A percentile compares a stretch with the other conserved stretches of the same genome.
These are phyloP conservation scores for Leishmania martiniquensis DNA, from an alignment of 208 protist genomes.

Conservation along the genomic window DNA sequence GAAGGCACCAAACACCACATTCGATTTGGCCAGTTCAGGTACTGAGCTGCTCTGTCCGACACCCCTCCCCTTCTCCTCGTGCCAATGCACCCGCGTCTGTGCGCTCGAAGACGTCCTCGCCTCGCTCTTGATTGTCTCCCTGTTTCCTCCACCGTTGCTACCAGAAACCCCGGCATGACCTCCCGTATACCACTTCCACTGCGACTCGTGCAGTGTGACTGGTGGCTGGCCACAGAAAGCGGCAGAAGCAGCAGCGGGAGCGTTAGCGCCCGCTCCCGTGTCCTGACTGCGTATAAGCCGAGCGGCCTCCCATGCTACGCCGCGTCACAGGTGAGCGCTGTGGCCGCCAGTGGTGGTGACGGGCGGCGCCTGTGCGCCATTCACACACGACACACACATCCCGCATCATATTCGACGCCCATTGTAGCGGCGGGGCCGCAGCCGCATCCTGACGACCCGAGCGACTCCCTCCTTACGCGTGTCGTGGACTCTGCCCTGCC, in stretches of 20 bases:
- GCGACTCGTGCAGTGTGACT: slow-evolving; percentile 48
- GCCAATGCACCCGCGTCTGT: not conserved
- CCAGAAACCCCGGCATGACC: slow-evolving; percentile 34
- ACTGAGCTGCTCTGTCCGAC: not conserved
- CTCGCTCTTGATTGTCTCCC: not conserved
- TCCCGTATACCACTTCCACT: slow-evolving; percentile 52
- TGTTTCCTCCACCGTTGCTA: not conserved
- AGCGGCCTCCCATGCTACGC: slow-evolving; percentile 65
- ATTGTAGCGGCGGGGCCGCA: slow-evolving; percentile 21
- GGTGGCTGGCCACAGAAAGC: not conserved
- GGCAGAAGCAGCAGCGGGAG: not conserved
- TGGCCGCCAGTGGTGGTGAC: slow-evolving; percentile 11
- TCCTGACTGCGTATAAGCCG: slow-evolving; percentile 67
- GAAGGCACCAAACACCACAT: not conserved
- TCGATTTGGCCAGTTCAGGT: not conserved
- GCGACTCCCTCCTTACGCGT: slow-evolving; percentile 57
- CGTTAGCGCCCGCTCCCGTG: not conserved
- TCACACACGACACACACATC: slow-evolving; percentile 16
- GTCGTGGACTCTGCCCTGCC: slow-evolving; percentile 49
- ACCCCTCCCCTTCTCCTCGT: slow-evolving; percentile 10
- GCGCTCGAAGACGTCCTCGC: not conserved
- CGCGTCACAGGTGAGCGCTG: slow-evolving; percentile 43
- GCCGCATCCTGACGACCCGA: slow-evolving; percentile 39
- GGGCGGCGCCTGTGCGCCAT: slow-evolving; percentile 35
- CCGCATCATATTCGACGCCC: not conserved